A percentile compares a stretch with the other conserved stretches of the same genome.
Conservation (phyloP, 176 grass and related monocot species). For the Neostapfia colusana region DNA sequence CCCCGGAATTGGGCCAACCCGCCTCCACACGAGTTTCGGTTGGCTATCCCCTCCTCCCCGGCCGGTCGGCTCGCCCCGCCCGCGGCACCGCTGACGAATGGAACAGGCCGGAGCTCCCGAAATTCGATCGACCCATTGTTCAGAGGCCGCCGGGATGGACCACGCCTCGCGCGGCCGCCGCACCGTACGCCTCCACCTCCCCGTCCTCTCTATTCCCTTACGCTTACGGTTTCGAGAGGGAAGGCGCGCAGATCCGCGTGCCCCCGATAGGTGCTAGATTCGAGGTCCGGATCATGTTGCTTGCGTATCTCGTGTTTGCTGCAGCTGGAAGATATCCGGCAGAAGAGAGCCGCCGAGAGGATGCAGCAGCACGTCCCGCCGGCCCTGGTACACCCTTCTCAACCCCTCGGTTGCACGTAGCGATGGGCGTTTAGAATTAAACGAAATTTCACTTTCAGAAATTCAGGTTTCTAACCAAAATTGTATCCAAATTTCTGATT, state of each 20-base stretch:
- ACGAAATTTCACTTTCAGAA: too few species aligned
- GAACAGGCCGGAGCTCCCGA: conserved; percentile 14
- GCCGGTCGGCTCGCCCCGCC: background rate
- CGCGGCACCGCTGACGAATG: conserved; percentile 14
- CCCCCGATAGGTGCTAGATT: background rate
- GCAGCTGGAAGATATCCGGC: conserved; percentile 87
- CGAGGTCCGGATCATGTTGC: conserved; percentile 4
- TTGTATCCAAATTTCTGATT: too few species aligned
- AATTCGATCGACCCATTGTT: background rate
- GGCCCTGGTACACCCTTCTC: conserved; percentile 30
- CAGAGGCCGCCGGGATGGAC: conserved; percentile 50
- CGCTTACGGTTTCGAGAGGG: background rate
- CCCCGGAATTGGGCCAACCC: too few species aligned
- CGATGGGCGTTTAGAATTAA: too few species aligned
- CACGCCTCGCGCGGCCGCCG: conserved; percentile 64
- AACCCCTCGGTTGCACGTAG: too few species aligned
- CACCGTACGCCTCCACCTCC: conserved; percentile 45
- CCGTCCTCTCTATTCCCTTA: background rate
- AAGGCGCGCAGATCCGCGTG: conserved; percentile 34
- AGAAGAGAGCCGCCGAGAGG: conserved; percentile 84
- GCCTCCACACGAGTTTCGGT: background rate
- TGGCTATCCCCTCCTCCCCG: background rate
- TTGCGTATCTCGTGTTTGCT: background rate
- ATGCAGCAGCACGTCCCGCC: conserved; percentile 45
- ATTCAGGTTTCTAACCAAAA: too few species aligned